Conservation (phyloP, 1,139 yeast species). For the Arxiozyma heterogenica region DNA sequence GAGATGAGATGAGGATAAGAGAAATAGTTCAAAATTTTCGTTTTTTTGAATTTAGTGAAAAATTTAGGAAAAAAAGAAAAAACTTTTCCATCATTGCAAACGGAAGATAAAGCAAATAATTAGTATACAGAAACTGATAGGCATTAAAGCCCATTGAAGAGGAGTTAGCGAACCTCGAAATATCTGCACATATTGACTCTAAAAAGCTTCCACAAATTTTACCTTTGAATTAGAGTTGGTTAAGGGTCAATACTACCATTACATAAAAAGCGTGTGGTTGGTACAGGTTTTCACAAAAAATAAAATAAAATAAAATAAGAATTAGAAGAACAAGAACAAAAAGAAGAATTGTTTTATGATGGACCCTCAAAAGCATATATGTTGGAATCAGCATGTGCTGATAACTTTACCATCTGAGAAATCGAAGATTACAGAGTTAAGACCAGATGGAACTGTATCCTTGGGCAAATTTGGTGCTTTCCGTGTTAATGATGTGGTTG, state of each 20-base stretch:
- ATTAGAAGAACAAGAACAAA: not conserved
- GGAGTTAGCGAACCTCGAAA: not conserved
- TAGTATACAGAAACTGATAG: not conserved
- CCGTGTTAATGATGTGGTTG: constrained; percentile 62
- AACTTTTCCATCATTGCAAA: constrained; percentile 9
- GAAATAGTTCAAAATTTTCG: constrained; percentile 7
- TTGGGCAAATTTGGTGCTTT: constrained; percentile 91
- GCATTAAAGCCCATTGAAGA: not conserved
- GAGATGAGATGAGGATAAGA: constrained; percentile 21
- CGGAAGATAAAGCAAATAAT: constrained; percentile 1
- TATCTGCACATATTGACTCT: not conserved
- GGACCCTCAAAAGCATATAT: constrained; percentile 29
- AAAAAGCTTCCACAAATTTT: too few relatives aligned
- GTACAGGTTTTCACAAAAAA: too few relatives aligned
- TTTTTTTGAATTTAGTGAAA: not conserved
- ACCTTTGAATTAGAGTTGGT: too few relatives aligned
- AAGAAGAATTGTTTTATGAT: constrained; percentile 5
- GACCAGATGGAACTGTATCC: constrained; percentile 49
- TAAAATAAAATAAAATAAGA: not conserved
- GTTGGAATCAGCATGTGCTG: constrained; percentile 39
- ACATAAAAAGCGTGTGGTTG: not conserved
- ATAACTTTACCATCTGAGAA: constrained; percentile 76
- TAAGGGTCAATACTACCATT: not conserved
- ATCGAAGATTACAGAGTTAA: constrained; percentile 57
- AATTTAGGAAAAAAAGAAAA: constrained; percentile 2